These are phyloP conservation scores for Schizophyllum commune DNA, from an alignment of 1,284 basidiomycete genomes.

Conservation along the genomic window DNA sequence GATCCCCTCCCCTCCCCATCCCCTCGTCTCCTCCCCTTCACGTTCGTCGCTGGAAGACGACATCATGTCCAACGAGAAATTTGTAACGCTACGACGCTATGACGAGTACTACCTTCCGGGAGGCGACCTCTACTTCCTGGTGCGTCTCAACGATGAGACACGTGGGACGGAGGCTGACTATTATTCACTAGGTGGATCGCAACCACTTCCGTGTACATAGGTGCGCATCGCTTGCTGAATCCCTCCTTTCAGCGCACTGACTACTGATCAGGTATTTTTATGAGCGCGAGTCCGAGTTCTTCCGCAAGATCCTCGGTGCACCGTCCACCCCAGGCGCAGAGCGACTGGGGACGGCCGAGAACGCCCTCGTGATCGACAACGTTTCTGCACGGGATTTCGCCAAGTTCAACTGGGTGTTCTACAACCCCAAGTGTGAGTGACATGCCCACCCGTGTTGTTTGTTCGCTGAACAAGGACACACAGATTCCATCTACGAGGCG, in stretches of 20 bases:
- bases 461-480: neutral
- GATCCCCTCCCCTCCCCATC: neutral
- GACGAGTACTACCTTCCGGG: slow-evolving; percentile 42
- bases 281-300: slow-evolving; percentile 50
- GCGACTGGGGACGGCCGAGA: slow-evolving; percentile 36
- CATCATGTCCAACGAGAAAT: neutral
- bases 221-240: neutral
- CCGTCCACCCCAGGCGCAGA: slow-evolving; percentile 38
- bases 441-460: neutral
- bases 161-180: neutral
- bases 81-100: neutral
- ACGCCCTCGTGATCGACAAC: slow-evolving; percentile 46
- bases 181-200: slow-evolving; percentile 33
- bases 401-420: slow-evolving; percentile 44
- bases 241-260: neutral
- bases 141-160: slow-evolving; percentile 4
- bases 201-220: slow-evolving; percentile 46
- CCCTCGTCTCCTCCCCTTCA: neutral
- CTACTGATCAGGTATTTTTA: slow-evolving; percentile 42
- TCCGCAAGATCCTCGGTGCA: slow-evolving; percentile 35
- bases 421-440: slow-evolving; percentile 16
- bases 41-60: neutral
- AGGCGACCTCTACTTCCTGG: slow-evolving; percentile 36
- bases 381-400: slow-evolving; percentile 43
- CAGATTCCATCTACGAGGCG: slow-evolving; percentile 50